Conservation (phyloP, 208 protist genomes). For the Acanthamoeba lenticulata region DNA sequence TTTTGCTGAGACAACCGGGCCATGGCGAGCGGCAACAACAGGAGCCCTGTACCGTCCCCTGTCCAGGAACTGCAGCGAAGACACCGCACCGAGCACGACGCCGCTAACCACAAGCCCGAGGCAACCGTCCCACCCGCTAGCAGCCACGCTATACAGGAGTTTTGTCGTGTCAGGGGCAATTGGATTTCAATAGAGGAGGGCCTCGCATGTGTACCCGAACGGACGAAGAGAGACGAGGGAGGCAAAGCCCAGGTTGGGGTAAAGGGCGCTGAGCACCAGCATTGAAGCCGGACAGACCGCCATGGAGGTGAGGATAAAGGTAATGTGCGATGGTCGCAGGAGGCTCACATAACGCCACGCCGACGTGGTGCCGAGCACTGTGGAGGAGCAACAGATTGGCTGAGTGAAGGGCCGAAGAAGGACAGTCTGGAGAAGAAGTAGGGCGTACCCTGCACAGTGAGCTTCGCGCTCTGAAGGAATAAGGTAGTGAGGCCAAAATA, state of each 20-base stretch:
- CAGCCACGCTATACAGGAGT: neutral
- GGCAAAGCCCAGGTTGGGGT: conserved; percentile 8
- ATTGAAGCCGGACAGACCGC: neutral
- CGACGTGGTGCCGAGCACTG: neutral
- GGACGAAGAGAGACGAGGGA: conserved; percentile 11
- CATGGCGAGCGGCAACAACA: no score
- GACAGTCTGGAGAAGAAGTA: no score
- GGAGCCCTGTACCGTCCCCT: no score
- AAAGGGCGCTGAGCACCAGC: conserved; percentile 1
- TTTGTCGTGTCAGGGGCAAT: no score
- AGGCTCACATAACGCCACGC: conserved; percentile 18
- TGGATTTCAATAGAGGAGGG: neutral
- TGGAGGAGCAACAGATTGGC: no score
- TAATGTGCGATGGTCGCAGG: neutral
- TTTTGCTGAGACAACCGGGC: no score
- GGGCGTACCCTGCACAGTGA: neutral
- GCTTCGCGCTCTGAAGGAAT: neutral
- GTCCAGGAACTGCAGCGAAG: neutral
- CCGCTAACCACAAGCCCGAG: neutral
- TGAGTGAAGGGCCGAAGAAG: no score
- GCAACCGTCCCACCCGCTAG: neutral
- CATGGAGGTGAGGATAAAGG: neutral
- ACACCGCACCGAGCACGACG: neutral
- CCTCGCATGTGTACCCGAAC: neutral
- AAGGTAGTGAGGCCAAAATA: neutral